Evolutionary conservation across 1,284 basidiomycete species (phyloP), one percentile per base, ranked within the genome.

Genomic region (Cryptococcus wingfieldii): DNA sequence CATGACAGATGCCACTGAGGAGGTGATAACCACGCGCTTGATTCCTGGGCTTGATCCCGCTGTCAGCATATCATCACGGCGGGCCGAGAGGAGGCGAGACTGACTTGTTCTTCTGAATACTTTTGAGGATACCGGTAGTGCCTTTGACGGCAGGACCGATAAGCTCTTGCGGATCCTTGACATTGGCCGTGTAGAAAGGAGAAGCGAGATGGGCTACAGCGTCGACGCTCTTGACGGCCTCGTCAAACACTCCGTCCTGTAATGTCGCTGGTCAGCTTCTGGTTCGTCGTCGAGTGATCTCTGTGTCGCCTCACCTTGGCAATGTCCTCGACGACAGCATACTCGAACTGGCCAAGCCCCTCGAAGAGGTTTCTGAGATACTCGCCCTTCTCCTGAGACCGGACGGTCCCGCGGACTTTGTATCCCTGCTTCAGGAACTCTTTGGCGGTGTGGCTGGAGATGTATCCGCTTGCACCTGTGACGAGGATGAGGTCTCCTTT

Each of bases 1-100:
- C 41, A 82, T 59, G 55, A 86, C 72, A 3, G 84, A 74, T 0
- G 82, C 83, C 44, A 77, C 79, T 0, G 86, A 86, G 1, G 82
- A 83, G 38, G 85, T 86, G 56, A 89, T 74, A 50, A 90, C 83
- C 43, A 90, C 78, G 2, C 88, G 83, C 69, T 84, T 81, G 54
- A 88, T 78, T 19, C 70, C 62, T 23, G 79, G 66, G 58, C 80
- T 74, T 54, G 13, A 16, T 3, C 2, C 27, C 50, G 16, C 50
- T 45, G 9, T 18, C 8, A 18, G 7, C 19, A 13, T 6, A 44
- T 50, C 14, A 8, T 14, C 23, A 10, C 51, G n/a, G 14, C 27
- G 5, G 41, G 44, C 7, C 28, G 10, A 49, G 27, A 42, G 37
- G 19, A 27, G 44, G 19, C 12, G 43, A 18, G 19, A 68, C 77